phyloP scores from a whole-genome alignment of 352 stramenopile genomes.

The Nothophytophthora sp. region DNA sequence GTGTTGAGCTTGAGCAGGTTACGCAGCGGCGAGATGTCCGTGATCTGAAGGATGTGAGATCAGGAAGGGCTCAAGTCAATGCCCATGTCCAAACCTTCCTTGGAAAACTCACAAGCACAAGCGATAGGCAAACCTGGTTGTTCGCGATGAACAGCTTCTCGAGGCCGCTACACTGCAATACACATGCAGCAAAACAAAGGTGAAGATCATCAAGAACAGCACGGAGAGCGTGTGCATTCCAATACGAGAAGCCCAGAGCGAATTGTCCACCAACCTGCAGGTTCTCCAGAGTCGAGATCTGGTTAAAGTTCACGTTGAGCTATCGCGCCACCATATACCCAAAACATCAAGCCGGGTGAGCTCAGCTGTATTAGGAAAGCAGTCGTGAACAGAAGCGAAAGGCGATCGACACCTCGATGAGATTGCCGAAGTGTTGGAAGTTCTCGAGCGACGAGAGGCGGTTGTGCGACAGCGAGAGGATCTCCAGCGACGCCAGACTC shows the following conservation, averaged over 20 bases:
- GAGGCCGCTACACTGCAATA: slow-evolving; percentile 43
- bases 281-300: slow-evolving; percentile 45
- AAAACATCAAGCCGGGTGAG: not conserved
- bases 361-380: too few relatives aligned
- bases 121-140: slow-evolving; percentile 38
- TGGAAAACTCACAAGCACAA: not conserved
- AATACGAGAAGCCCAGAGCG: not conserved
- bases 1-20: slow-evolving; percentile 54
- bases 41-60: slow-evolving; percentile 43
- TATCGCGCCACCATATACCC: slow-evolving; percentile 10
- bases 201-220: too few relatives aligned
- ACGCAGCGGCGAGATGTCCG: slow-evolving; percentile 46
- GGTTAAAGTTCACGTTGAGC: slow-evolving; percentile 78
- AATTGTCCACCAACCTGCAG: slow-evolving; percentile 33
- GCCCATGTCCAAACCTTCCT: not conserved
- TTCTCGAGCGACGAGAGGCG: slow-evolving; percentile 51
- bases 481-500: slow-evolving; percentile 59
- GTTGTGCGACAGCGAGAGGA: slow-evolving; percentile 87
- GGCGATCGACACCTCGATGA: slow-evolving; percentile 59
- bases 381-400: too few relatives aligned
- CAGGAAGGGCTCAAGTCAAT: not conserved
- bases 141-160: slow-evolving; percentile 70
- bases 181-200: not conserved
- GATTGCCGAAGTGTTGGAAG: slow-evolving; percentile 70
- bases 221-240: too few relatives aligned